Percentiles rank a stretch among this genome's conserved stretches.
These are phyloP conservation scores for Karstenula rhodostoma DNA, from an alignment of 2,329 filamentous ascomycete genomes.

Conservation along the genomic window DNA sequence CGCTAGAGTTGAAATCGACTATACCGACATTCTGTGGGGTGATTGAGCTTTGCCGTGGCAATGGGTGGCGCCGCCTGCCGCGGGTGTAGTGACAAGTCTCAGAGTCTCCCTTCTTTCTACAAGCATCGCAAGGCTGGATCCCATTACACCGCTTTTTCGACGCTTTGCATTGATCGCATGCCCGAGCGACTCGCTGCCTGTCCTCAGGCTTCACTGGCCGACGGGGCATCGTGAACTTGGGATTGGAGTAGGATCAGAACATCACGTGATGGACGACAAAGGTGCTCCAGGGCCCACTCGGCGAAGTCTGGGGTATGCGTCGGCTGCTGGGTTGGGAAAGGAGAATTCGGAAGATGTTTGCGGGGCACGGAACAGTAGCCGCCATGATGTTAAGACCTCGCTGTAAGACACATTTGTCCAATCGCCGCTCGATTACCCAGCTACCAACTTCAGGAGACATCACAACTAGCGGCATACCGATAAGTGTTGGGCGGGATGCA, in stretches of 20 bases:
- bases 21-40: conserved; percentile 9
- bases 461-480: not conserved
- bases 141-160: conserved; percentile 34
- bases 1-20: not conserved
- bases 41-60: conserved; percentile 13
- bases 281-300: not conserved
- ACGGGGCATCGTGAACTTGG: conserved; percentile 27
- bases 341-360: conserved; percentile 13
- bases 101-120: conserved; percentile 26
- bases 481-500: not conserved
- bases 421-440: not conserved
- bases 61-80: conserved; percentile 20
- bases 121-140: conserved; percentile 26
- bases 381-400: conserved; percentile 8
- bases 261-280: conserved; percentile 17
- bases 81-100: conserved; percentile 24
- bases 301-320: conserved; percentile 12
- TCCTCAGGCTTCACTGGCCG: conserved; percentile 31
- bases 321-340: conserved; percentile 10
- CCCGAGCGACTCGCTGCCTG: conserved; percentile 29
- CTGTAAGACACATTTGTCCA: not conserved
- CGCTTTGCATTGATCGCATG: conserved; percentile 30
- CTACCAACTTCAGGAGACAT: not conserved
- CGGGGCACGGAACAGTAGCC: conserved; percentile 19
- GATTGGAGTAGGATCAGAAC: not conserved